Evolutionary conservation across 306 rosid genomes (phyloP), one percentile per base, ranked within the genome.

Genomic region (Rosa multiflora): DNA sequence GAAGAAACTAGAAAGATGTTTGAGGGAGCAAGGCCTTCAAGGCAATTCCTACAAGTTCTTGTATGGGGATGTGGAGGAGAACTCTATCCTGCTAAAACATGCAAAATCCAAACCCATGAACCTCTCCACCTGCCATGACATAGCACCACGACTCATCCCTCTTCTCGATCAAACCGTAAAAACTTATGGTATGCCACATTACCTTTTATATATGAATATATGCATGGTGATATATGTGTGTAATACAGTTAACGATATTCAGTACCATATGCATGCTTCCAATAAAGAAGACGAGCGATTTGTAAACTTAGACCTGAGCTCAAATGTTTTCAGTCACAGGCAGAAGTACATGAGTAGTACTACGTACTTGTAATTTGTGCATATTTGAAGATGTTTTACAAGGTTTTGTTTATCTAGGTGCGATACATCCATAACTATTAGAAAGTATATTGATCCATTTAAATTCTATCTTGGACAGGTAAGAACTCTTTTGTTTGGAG

Each of bases 401-500:
- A 20, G 56, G 4, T 32, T 32, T 32, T 32, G 35, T 1, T 32
- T 32, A 29, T 32, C 35, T 32, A 32, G 35, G 35, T 32, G 35
- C 35, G 35, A 32, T 32, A 32, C 35, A 32, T 32, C 35, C 35
- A 32, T 32, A 32, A 32, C 35, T 32, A 32, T 32, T 32, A 32
- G 35, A 32, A 32, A 32, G 35, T 32, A 32, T 32, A 2, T 32
- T 32, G 35, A 32, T 32, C 35, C 35, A 32, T 1, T 1, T 32
- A 32, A 32, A 32, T 32, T 32, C 35, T 32, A 32, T 32, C 35
- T 32, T 32, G 2, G 35, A 1, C 35, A 32, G 35, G 35, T 32
- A 52, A 15, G n/a, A 15, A 52, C 21, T 52, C n/a, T 5, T 52
- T 52, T 52, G n/a, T 52, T 14, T 88, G 89, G 91, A 1, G 58